Percentiles rank a stretch among this genome's conserved stretches.
Conservation (phyloP, 129 eudicot genomes). For the Oenanthe sinensis region DNA sequence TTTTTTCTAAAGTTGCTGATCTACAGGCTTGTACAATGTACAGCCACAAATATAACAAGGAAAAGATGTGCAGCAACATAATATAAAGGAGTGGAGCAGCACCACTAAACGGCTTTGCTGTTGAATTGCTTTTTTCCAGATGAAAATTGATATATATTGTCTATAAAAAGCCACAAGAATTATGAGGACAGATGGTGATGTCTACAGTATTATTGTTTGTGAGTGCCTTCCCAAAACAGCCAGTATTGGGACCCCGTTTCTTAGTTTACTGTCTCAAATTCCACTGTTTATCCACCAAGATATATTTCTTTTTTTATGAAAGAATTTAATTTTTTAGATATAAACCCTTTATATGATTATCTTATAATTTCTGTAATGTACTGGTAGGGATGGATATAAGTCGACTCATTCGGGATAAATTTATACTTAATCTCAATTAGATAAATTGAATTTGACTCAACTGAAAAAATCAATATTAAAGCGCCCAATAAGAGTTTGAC, state of each 20-base stretch:
- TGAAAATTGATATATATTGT: not conserved
- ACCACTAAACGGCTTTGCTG: not conserved
- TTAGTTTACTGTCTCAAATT: not conserved
- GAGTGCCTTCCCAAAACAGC: slow-evolving; percentile 6
- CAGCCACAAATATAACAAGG: not conserved
- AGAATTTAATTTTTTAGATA: no score
- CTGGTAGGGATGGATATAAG: no score
- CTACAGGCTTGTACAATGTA: no score
- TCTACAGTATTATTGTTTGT: not conserved
- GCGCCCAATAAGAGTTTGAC: no score
- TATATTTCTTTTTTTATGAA: no score
- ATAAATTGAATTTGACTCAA: no score
- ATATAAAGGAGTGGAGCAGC: not conserved
- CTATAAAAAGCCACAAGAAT: not conserved
- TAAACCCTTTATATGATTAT: no score
- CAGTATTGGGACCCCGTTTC: not conserved
- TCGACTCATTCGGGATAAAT: no score
- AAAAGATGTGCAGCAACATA: not conserved
- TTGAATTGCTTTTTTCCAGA: not conserved
- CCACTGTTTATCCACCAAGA: not conserved
- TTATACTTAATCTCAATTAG: no score
- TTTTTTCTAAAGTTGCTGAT: no score
- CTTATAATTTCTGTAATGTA: no score
- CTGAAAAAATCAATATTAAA: no score
- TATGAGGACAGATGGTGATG: slow-evolving; percentile 4